phyloP scores from a whole-genome alignment of 2,329 filamentous ascomycete genomes.

The Xylariales sp. region DNA sequence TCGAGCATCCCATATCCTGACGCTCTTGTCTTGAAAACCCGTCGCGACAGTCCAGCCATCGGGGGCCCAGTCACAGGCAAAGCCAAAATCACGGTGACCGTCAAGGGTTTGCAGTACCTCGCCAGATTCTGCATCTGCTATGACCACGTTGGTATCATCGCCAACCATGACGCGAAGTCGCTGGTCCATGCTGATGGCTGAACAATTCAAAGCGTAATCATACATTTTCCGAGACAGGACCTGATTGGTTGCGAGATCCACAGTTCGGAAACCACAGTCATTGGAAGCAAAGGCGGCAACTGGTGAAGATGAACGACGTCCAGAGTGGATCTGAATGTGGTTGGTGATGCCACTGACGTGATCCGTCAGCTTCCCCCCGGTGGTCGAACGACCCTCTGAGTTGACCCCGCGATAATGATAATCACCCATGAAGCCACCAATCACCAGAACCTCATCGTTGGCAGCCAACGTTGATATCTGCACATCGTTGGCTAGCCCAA shows the following conservation, averaged over 20 bases:
- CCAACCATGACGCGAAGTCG: slow-evolving; percentile 70
- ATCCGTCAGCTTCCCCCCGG: slow-evolving; percentile 43
- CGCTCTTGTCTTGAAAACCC: slow-evolving; percentile 68
- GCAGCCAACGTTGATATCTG: slow-evolving; percentile 49
- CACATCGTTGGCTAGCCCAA: slow-evolving; percentile 32
- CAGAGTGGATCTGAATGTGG: slow-evolving; percentile 54
- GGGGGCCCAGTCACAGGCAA: slow-evolving; percentile 75
- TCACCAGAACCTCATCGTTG: slow-evolving; percentile 51
- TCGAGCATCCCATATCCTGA: slow-evolving; percentile 74
- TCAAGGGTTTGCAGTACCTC: slow-evolving; percentile 51
- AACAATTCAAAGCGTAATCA: slow-evolving; percentile 65
- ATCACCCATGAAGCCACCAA: slow-evolving; percentile 54
- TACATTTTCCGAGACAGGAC: slow-evolving; percentile 52
- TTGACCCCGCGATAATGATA: slow-evolving; percentile 46
- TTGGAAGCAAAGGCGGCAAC: slow-evolving; percentile 60
- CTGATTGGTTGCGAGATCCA: slow-evolving; percentile 55
- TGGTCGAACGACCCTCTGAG: slow-evolving; percentile 29
- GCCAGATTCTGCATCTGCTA: slow-evolving; percentile 66
- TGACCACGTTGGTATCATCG: slow-evolving; percentile 60
- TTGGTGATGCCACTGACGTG: slow-evolving; percentile 57
- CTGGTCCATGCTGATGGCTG: slow-evolving; percentile 66
- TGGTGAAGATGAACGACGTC: slow-evolving; percentile 47
- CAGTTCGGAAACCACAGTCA: slow-evolving; percentile 52
- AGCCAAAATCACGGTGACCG: slow-evolving; percentile 67
- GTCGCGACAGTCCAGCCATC: slow-evolving; percentile 74